phyloP scores from a whole-genome alignment of 306 rosid genomes.

The Luffa aegyptiaca region DNA sequence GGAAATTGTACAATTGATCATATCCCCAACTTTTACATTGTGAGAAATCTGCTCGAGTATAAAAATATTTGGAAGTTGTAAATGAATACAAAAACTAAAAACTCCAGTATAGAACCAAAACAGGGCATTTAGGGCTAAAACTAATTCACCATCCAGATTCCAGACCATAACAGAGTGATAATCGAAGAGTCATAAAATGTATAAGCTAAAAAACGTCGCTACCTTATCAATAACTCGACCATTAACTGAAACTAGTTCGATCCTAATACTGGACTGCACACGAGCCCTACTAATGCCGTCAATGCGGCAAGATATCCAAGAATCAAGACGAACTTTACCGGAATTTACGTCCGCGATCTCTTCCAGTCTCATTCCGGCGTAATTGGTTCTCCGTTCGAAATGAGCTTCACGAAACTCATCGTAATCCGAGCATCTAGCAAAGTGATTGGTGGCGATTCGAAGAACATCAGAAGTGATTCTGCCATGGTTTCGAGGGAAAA shows the following conservation, averaged over 20 bases:
- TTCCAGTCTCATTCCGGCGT: constrained; percentile 43
- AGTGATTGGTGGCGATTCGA: constrained; percentile 17
- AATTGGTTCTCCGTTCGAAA: constrained; percentile 24
- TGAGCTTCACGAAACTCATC: constrained; percentile 14
- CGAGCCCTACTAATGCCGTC: constrained; percentile 71
- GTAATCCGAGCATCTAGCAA: constrained; percentile 14
- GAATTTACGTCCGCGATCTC: constrained; percentile 35
- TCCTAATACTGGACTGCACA: constrained; percentile 68
- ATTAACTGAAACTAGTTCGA: constrained; percentile 62
- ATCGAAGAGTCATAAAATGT: not conserved
- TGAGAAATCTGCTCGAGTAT: constrained; percentile 53
- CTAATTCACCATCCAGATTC: not conserved
- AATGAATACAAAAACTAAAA: not conserved
- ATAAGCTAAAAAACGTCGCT: not conserved
- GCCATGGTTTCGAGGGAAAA: constrained; percentile 18
- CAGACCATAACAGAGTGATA: not conserved
- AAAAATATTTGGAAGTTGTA: not conserved
- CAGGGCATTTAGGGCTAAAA: not conserved
- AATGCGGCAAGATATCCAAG: constrained; percentile 77
- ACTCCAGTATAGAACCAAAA: not conserved
- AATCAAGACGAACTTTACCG: constrained; percentile 62
- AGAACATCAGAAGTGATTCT: constrained; percentile 10
- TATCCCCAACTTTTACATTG: constrained; percentile 69
- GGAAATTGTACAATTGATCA: constrained; percentile 54
- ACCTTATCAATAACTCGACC: constrained; percentile 75